phyloP scores from a whole-genome alignment of 495 filamentous ascomycete species.

The Aspergillus bertholletiae region DNA sequence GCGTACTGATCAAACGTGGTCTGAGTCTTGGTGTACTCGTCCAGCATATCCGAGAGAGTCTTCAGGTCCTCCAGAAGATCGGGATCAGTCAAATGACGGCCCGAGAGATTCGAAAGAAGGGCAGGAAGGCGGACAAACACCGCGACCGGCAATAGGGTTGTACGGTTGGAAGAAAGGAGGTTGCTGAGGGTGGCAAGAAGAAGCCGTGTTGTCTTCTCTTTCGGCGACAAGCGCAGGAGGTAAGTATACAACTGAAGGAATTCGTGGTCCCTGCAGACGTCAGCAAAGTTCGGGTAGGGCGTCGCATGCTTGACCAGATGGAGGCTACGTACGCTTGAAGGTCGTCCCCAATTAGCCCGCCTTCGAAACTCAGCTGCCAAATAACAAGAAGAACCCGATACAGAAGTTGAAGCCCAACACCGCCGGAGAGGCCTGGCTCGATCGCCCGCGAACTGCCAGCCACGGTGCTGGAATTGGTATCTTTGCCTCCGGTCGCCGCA shows the following conservation, averaged over 20 bases:
- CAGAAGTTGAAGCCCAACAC: constrained; percentile 86
- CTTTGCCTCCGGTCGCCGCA: constrained; percentile 69
- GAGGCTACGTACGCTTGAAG: constrained; percentile 67
- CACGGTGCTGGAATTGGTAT: constrained; percentile 62
- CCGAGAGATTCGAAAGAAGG: constrained; percentile 72
- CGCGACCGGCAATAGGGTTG: constrained; percentile 74
- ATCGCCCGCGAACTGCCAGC: constrained; percentile 59
- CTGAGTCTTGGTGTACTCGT: constrained; percentile 92
- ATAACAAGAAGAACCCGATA: constrained; percentile 91
- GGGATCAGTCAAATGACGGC: constrained; percentile 81
- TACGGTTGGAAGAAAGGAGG: constrained; percentile 70
- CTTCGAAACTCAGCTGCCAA: constrained; percentile 97
- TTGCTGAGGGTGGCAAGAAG: constrained; percentile 86
- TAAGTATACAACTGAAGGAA: constrained; percentile 87
- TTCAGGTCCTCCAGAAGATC: constrained; percentile 86
- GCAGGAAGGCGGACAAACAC: constrained; percentile 78
- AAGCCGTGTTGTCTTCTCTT: constrained; percentile 95
- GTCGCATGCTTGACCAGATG: neutral
- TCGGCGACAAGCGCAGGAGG: constrained; percentile 85
- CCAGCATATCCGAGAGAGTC: constrained; percentile 70
- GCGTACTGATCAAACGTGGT: constrained; percentile 97
- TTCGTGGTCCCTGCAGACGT: constrained; percentile 71
- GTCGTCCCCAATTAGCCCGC: constrained; percentile 74
- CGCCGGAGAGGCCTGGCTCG: constrained; percentile 68
- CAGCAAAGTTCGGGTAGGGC: constrained; percentile 3